Evolutionary conservation across 176 grass and related monocot species (phyloP).

Genomic region (Saccharum officinarum): DNA sequence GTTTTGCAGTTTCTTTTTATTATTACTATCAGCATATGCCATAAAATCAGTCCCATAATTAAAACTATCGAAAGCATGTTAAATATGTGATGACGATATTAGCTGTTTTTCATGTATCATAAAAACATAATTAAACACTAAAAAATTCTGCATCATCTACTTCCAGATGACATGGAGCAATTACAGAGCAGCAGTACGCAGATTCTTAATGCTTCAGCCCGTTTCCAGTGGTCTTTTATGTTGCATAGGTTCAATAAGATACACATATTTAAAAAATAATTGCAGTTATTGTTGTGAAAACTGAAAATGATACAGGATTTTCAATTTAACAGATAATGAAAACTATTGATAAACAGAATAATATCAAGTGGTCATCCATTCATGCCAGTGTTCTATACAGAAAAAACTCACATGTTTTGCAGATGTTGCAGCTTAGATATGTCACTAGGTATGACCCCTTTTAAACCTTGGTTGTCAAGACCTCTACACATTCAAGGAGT

Average conservation of each 20-base stretch:
- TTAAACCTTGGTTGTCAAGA: slow-evolving; percentile 95
- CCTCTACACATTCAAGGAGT: slow-evolving; percentile 58
- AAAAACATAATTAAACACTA: background rate
- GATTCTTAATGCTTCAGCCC: slow-evolving; percentile 6
- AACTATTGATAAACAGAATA: background rate
- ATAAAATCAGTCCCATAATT: background rate
- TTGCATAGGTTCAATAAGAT: background rate
- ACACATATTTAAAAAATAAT: background rate
- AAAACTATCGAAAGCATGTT: background rate
- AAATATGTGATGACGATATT: background rate
- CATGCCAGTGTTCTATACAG: background rate
- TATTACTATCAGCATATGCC: background rate
- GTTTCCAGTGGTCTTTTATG: background rate
- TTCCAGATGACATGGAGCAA: background rate
- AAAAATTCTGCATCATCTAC: background rate
- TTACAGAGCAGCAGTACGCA: background rate
- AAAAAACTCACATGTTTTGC: slow-evolving; percentile 84
- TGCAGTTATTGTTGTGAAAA: background rate
- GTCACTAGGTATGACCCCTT: slow-evolving; percentile 71
- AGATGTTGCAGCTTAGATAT: slow-evolving; percentile 79
- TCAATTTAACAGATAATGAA: background rate
- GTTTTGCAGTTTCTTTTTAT: background rate
- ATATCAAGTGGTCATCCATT: background rate
- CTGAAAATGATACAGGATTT: background rate
- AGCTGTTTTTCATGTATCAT: slow-evolving; percentile 10